Evolutionary conservation across 1,139 yeast genomes (phyloP).

Genomic region (Protomyces inouyei): DNA sequence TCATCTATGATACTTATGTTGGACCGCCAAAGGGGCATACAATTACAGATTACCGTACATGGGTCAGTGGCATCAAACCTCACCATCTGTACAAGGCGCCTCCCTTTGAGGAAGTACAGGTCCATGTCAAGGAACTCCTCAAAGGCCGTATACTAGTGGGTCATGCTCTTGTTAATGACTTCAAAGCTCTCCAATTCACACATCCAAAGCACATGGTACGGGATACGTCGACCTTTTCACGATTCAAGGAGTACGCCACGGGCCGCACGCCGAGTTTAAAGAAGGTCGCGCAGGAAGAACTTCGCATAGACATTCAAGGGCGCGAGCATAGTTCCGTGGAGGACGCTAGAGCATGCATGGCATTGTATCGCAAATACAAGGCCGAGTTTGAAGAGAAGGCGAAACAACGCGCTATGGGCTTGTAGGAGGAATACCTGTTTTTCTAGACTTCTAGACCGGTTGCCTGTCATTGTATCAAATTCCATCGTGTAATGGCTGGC

Average conservation of each 20-base stretch:
- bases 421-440: neutral
- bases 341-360: conserved; percentile 86
- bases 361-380: conserved; percentile 59
- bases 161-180: conserved; percentile 77
- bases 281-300: conserved; percentile 54
- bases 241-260: conserved; percentile 54
- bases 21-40: conserved; percentile 54
- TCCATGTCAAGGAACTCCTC: conserved; percentile 47
- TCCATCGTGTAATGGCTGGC: conserved; percentile 56
- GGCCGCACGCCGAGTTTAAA: conserved; percentile 73
- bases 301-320: conserved; percentile 61
- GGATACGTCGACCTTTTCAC: conserved; percentile 66
- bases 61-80: conserved; percentile 86
- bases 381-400: conserved; percentile 51
- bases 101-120: conserved; percentile 59
- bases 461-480: conserved; percentile 5
- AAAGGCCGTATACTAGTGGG: conserved; percentile 64
- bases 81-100: conserved; percentile 41
- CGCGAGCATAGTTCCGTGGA: conserved; percentile 78
- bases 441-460: neutral
- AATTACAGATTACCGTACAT: conserved; percentile 88
- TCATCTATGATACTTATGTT: conserved; percentile 67
- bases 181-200: conserved; percentile 59
- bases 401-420: conserved; percentile 7
- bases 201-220: conserved; percentile 63